These are phyloP conservation scores for Lipomyces oligophaga DNA, from an alignment of 805 yeast genomes.

Conservation along the genomic window DNA sequence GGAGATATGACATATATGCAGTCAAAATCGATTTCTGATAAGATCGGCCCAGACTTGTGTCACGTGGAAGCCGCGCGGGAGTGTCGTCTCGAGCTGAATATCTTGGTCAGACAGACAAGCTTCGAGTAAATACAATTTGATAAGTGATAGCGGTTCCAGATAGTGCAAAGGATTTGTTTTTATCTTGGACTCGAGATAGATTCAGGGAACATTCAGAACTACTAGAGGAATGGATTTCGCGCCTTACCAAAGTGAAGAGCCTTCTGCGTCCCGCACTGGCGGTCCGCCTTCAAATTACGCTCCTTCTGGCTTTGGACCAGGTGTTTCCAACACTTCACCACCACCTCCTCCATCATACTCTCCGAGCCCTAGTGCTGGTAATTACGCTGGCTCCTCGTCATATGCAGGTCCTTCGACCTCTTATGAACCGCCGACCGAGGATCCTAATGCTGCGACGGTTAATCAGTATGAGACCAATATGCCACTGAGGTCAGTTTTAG, in stretches of 20 bases:
- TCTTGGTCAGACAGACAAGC: too few relatives aligned
- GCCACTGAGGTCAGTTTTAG: constrained; percentile 22
- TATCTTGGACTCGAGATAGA: too few relatives aligned
- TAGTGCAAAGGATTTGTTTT: too few relatives aligned
- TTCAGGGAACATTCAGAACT: too few relatives aligned
- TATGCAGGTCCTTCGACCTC: constrained; percentile 7
- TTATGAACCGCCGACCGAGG: constrained; percentile 16
- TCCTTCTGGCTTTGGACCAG: constrained; percentile 4
- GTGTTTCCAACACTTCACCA: constrained; percentile 10
- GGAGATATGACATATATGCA: too few relatives aligned
- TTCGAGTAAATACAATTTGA: too few relatives aligned
- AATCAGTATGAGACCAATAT: constrained; percentile 27
- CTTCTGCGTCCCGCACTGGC: constrained; percentile 19
- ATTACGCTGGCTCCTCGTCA: constrained; percentile 10
- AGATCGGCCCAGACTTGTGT: too few relatives aligned
- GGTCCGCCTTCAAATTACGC: constrained; percentile 6
- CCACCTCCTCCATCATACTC: constrained; percentile 23
- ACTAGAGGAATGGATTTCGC: constrained; percentile 26
- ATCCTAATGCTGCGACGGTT: constrained; percentile 15
- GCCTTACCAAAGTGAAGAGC: constrained; percentile 29
- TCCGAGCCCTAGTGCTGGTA: constrained; percentile 10
- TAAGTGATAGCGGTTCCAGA: too few relatives aligned
- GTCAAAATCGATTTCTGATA: too few relatives aligned
- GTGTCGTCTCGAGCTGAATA: too few relatives aligned
- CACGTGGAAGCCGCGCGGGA: too few relatives aligned